A percentile compares a stretch with the other conserved stretches of the same genome.
Conservation (phyloP, 139 green algal species). For the Closterium sp. region DNA sequence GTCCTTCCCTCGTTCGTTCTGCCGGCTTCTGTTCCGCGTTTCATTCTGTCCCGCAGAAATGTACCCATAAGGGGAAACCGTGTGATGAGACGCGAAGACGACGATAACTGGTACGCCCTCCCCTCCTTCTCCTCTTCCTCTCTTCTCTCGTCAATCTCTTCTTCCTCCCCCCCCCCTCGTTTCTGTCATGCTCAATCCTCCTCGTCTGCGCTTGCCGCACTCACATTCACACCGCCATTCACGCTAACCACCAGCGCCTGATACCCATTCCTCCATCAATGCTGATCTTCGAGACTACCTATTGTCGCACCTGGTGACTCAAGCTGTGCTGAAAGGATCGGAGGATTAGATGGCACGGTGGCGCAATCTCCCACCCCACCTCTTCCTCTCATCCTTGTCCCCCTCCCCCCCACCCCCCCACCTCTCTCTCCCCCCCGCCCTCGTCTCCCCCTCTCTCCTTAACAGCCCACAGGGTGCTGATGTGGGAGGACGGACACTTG, state of each 20-base stretch:
- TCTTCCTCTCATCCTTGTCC: too few species aligned
- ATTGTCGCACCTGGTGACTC: neutral
- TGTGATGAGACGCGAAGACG: neutral
- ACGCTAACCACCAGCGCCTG: too few species aligned
- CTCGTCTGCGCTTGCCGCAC: too few species aligned
- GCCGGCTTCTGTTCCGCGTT: neutral
- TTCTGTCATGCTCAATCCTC: too few species aligned
- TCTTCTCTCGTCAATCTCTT: neutral
- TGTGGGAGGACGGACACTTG: slow-evolving; percentile 14
- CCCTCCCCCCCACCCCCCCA: neutral
- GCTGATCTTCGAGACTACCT: too few species aligned
- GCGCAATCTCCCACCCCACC: too few species aligned
- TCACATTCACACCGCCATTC: too few species aligned
- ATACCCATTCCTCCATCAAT: too few species aligned
- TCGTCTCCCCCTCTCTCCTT: neutral
- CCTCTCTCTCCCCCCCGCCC: neutral
- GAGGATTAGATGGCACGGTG: neutral
- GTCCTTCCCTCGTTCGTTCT: neutral
- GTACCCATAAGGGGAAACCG: neutral
- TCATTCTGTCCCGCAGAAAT: neutral
- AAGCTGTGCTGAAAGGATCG: neutral
- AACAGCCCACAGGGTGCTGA: neutral
- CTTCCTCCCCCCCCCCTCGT: neutral
- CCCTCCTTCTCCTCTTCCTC: neutral
- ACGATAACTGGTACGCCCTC: neutral